Evolutionary conservation across 2,329 filamentous ascomycete genomes (phyloP).

Genomic region (Colletotrichum sp.): DNA sequence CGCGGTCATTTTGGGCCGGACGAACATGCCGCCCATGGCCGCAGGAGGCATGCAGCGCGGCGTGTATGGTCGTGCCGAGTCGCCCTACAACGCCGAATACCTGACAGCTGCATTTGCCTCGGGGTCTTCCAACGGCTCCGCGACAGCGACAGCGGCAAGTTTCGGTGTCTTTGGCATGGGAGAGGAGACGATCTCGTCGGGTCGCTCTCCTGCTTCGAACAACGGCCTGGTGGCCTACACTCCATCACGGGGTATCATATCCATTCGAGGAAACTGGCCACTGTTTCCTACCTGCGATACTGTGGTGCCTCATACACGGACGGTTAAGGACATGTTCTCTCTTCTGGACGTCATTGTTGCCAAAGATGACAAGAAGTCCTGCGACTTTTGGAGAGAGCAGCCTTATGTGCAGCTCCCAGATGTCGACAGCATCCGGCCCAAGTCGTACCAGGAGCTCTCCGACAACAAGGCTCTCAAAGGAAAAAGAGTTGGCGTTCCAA

Average conservation of each 20-base stretch:
- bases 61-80: slow-evolving; percentile 60
- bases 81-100: slow-evolving; percentile 59
- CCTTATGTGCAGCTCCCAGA: slow-evolving; percentile 44
- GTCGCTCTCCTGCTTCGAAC: slow-evolving; percentile 60
- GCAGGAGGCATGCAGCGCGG: slow-evolving; percentile 63
- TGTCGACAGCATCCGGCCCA: slow-evolving; percentile 32
- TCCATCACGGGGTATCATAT: slow-evolving; percentile 54
- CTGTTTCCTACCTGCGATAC: slow-evolving; percentile 59
- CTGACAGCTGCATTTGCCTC: slow-evolving; percentile 60
- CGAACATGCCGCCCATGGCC: slow-evolving; percentile 64
- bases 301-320: slow-evolving; percentile 53
- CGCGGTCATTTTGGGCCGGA: slow-evolving; percentile 53
- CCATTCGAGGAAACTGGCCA: slow-evolving; percentile 55
- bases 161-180: slow-evolving; percentile 60
- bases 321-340: slow-evolving; percentile 50
- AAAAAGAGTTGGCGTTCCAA: slow-evolving; percentile 53
- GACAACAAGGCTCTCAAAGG: slow-evolving; percentile 39
- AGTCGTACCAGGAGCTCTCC: slow-evolving; percentile 36
- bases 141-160: slow-evolving; percentile 51
- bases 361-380: slow-evolving; percentile 42
- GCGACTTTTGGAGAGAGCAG: slow-evolving; percentile 62
- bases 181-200: slow-evolving; percentile 61
- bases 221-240: slow-evolving; percentile 62
- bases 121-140: slow-evolving; percentile 63
- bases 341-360: slow-evolving; percentile 53